Evolutionary conservation across 192 early-diverging fungal genomes (phyloP), one percentile per base, ranked within the genome.

Genomic region (Physocladia obscura): DNA sequence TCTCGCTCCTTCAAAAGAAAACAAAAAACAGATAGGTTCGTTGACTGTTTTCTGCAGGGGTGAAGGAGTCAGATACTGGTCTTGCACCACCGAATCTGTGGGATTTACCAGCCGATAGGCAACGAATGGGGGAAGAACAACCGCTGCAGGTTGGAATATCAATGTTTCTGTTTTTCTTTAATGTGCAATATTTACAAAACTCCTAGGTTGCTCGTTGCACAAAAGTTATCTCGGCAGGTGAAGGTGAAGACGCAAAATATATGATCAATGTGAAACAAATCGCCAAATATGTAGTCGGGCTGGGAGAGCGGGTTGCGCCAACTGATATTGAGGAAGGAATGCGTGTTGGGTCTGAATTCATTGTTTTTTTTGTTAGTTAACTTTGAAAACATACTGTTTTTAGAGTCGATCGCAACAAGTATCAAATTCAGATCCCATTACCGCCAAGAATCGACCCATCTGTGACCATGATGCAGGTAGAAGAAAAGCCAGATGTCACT

Each of bases 401-500:
- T 73, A 93, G 95, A 55, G 96, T 97, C 13, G 97, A 99, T 78
- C 93, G 97, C 47, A 91, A 85, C 71, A 99, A 99, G 77, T 98
- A 97, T 80, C 97, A 99, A 80, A 99, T 99, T 68, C 95, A 98
- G 77, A 91, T 99, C 58, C 97, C 97, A 51, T 83, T 99, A 35
- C 97, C 97, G 49, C 97, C 97, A 72, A 95, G 93, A 83, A 99
- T 99, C 59, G 97, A 99, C 76, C 93, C 97, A 27, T 91, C 94
- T 0, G 84, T 86, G 47, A 98, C 97, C 11, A 99, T 98, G 97
- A 99, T 99, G 97, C 95, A 97, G 77, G 94, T 99, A 31, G 97
- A 99, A 76, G 97, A 99, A 77, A 99, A 99, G 79, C 97, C 97
- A 2, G 97, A 99, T 84, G 95, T 99, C n/a, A 99, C 97, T 8